Evolutionary conservation across 129 eudicot species (phyloP).

Genomic region (Daucus carota): DH1_v3.0 NC_030388.2:25125501-25126000

Average conservation of each 20-base stretch:
- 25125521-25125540: constrained; percentile 32
- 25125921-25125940: constrained; percentile 35
- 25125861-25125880: constrained; percentile 85
- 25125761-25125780: constrained; percentile 15
- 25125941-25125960: constrained; percentile 5
- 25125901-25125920: constrained; percentile 95
- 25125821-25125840: constrained; percentile 45
- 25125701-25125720: background rate
- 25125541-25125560: constrained; percentile 54
- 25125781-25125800: constrained; percentile 34
- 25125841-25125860: constrained; percentile 81
- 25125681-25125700: background rate
- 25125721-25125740: background rate
- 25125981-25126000: background rate
- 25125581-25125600: constrained; percentile 25
- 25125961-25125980: constrained; percentile 11
- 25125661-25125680: background rate
- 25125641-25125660: constrained; percentile 39
- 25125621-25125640: constrained; percentile 35
- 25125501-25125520: constrained; percentile 21
- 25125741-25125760: constrained; percentile 14
- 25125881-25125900: constrained; percentile 72
- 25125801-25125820: constrained; percentile 54
- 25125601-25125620: constrained; percentile 26
- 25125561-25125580: constrained; percentile 53